phyloP scores from a whole-genome alignment of 345 rosid species.

The Syzygium jambos region DNA sequence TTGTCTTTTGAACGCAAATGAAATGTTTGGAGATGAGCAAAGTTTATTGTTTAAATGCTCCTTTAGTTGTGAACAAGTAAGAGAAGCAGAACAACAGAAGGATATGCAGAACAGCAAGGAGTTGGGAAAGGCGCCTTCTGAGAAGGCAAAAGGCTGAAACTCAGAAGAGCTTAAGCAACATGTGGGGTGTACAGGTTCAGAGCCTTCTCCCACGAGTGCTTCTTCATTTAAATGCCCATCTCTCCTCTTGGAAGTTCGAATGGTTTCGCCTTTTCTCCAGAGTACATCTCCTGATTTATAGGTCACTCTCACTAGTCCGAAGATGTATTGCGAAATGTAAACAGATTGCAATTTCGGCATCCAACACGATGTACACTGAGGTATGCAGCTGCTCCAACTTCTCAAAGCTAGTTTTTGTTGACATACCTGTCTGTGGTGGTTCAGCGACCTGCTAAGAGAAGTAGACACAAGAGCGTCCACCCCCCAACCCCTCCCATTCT shows the following conservation, averaged over 20 bases:
- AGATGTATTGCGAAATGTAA: not conserved
- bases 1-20: not conserved
- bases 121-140: not conserved
- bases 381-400: not conserved
- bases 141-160: not conserved
- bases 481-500: not conserved
- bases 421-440: not conserved
- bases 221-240: not conserved
- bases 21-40: not conserved
- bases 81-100: not conserved
- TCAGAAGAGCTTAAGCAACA: not conserved
- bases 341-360: constrained; percentile 3
- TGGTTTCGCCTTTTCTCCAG: not conserved
- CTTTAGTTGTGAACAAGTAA: not conserved
- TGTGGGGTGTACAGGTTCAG: not conserved
- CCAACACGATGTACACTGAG: constrained; percentile 2
- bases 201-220: not conserved
- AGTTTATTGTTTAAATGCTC: not conserved
- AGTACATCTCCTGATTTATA: not conserved
- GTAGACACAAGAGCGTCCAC: not conserved
- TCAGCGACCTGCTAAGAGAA: not conserved
- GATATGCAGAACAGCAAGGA: not conserved
- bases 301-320: not conserved
- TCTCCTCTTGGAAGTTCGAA: not conserved
- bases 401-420: not conserved